These are phyloP conservation scores for Gilbertella persicaria DNA, from an alignment of 371 early-diverging fungal species.

Conservation along the genomic window DNA sequence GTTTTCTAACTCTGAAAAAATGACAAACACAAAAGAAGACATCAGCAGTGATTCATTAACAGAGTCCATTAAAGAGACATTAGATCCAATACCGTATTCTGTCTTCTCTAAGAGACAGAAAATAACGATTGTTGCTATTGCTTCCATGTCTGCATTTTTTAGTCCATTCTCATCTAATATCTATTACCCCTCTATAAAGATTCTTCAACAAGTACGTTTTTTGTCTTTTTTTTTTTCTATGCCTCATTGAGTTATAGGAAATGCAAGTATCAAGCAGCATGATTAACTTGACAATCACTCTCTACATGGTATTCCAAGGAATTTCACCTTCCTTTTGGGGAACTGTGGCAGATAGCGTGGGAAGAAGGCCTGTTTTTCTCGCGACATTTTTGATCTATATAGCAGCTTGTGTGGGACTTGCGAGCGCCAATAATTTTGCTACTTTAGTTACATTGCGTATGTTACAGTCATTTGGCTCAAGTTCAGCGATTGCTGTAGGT, in stretches of 20 bases:
- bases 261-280: slow-evolving; percentile 8
- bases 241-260: slow-evolving; percentile 4
- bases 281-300: slow-evolving; percentile 39
- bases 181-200: slow-evolving; percentile 18
- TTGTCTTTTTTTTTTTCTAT: slow-evolving; percentile 2
- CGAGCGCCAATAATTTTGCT: slow-evolving; percentile 48
- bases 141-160: slow-evolving; percentile 12
- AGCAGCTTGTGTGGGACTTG: slow-evolving; percentile 61
- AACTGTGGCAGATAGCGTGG: slow-evolving; percentile 61
- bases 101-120: slow-evolving; percentile 8
- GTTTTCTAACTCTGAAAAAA: too few species aligned
- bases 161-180: slow-evolving; percentile 25
- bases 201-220: slow-evolving; percentile 8
- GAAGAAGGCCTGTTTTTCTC: slow-evolving; percentile 67
- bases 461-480: slow-evolving; percentile 67
- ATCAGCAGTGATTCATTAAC: too few species aligned
- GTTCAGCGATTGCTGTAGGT: slow-evolving; percentile 68
- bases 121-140: slow-evolving; percentile 1
- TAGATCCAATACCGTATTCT: too few species aligned
- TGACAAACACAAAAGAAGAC: too few species aligned
- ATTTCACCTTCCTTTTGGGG: slow-evolving; percentile 63
- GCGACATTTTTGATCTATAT: slow-evolving; percentile 60
- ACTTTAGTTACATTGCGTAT: slow-evolving; percentile 60
- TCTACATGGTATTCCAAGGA: slow-evolving; percentile 50
- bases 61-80: too few species aligned